Percentiles rank a stretch among this genome's conserved stretches.
Evolutionary conservation across 225 moss, liverwort and hornwort species (phyloP).

Genomic region (Ulota crispa): DNA sequence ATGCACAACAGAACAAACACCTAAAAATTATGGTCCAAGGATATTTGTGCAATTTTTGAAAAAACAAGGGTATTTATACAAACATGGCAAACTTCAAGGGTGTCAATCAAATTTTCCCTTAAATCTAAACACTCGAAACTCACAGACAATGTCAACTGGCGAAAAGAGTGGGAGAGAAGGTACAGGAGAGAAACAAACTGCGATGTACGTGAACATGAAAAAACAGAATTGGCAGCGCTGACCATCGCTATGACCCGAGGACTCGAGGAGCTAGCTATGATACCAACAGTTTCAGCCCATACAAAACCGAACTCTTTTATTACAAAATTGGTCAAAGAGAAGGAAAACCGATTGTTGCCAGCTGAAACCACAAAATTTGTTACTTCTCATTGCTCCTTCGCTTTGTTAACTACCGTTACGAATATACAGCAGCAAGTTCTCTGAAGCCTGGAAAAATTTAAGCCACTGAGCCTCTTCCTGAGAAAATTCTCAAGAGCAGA

Average conservation of each 20-base stretch:
- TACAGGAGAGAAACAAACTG: not conserved
- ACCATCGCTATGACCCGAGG: not conserved
- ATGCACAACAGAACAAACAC: too few species aligned
- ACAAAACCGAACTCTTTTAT: not conserved
- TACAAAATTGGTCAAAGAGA: not conserved
- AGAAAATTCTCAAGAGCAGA: constrained; percentile 1
- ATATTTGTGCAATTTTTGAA: too few species aligned
- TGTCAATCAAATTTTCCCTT: too few species aligned
- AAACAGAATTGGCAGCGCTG: not conserved
- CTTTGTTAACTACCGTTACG: constrained; percentile 21
- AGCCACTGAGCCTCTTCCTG: constrained; percentile 2
- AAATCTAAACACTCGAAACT: not conserved
- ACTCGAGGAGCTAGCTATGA: too few species aligned
- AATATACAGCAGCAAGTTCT: constrained; percentile 21
- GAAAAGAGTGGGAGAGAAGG: not conserved
- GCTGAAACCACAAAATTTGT: not conserved
- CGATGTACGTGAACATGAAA: not conserved
- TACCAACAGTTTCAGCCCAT: not conserved
- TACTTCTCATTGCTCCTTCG: not conserved
- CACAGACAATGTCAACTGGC: not conserved
- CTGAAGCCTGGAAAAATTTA: constrained; percentile 4
- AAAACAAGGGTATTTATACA: too few species aligned
- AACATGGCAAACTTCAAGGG: too few species aligned
- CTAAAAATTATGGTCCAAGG: too few species aligned
- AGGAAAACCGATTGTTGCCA: not conserved